Evolutionary conservation across 805 yeast species (phyloP), one percentile per base, ranked within the genome.

Genomic region (Myxozyma melibiosi): DNA sequence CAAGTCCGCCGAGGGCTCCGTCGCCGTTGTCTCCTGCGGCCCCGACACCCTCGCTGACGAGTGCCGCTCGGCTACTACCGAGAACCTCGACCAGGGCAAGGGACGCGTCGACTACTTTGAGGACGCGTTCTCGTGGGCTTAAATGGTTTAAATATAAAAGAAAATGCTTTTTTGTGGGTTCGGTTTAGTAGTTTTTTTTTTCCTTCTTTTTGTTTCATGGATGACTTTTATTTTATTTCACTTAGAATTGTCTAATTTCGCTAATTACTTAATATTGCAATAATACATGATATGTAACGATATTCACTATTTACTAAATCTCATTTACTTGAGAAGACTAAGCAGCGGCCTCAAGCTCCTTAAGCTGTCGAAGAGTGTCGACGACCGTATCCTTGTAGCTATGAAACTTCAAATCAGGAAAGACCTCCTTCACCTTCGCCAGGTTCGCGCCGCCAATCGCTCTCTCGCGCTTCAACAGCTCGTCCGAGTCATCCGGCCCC

Each of bases 311-410:
- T n/a, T 16, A 27, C 3, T 6, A 5, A 27, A n/a, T 30, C 13
- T 20, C 5, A 30, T n/a, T 30, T 18, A 43, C 8, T 13, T 30
- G 9, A 11, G 2, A 25, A 40, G 25, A 6, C 6, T 33, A 45
- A 5, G 49, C 39, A n/a, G 49, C 14, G 20, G 37, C 40, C 70
- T 35, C 74, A 51, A 9, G 53, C 43, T 67, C 72, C 68, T 66
- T 67, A 24, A 79, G 70, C 68, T 78, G 83, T 20, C 66, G 62
- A 28, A 76, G 70, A 9, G 80, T 70, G 4, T 39, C 53, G 18
- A 30, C 40, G 24, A 41, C 14, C 9, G 41, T 42, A 20, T 33
- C 40, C 33, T 40, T 40, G 47, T 35, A 40, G 27, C 28, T 16
- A 25, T 33, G 47, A 22, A 34, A 40, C 31, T 48, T 50, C 14